These are phyloP conservation scores for Pythium volutum DNA, from an alignment of 352 stramenopile species.

Conservation along the genomic window DNA sequence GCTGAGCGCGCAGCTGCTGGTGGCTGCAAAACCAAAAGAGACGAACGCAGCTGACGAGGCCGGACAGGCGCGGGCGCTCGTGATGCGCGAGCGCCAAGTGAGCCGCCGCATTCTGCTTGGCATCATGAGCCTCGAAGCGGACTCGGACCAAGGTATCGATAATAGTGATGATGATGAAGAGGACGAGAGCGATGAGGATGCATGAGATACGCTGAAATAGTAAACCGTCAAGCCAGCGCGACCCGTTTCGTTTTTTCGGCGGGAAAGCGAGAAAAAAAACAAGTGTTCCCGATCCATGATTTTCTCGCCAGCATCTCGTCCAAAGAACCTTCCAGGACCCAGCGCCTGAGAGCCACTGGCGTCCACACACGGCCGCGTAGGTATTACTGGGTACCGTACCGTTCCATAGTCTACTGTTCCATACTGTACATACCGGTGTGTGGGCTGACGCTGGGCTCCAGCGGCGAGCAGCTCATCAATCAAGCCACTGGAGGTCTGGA, in stretches of 20 bases:
- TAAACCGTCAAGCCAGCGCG: not conserved
- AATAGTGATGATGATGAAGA: slow-evolving; percentile 6
- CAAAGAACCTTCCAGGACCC: slow-evolving; percentile 2
- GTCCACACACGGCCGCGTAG: not conserved
- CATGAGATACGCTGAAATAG: not conserved
- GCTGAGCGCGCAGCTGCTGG: slow-evolving; percentile 45
- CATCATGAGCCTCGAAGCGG: slow-evolving; percentile 59
- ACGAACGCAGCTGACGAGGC: not conserved
- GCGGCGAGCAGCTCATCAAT: not conserved
- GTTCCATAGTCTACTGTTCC: too few species aligned
- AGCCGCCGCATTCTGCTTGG: slow-evolving; percentile 61
- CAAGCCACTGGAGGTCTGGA: slow-evolving; percentile 5
- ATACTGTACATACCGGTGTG: too few species aligned
- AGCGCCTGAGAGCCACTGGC: not conserved
- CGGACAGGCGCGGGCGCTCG: slow-evolving; percentile 29
- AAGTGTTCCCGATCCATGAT: not conserved
- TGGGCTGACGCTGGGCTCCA: too few species aligned
- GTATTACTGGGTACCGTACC: not conserved
- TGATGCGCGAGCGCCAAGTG: slow-evolving; percentile 47
- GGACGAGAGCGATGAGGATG: slow-evolving; percentile 16
- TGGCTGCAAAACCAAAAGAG: not conserved
- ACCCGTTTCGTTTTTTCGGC: too few species aligned
- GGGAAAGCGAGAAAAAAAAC: too few species aligned
- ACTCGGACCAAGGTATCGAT: slow-evolving; percentile 24
- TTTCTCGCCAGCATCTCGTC: slow-evolving; percentile 16